Conservation (phyloP, 345 rosid species). For the Citrus australasica region DNA sequence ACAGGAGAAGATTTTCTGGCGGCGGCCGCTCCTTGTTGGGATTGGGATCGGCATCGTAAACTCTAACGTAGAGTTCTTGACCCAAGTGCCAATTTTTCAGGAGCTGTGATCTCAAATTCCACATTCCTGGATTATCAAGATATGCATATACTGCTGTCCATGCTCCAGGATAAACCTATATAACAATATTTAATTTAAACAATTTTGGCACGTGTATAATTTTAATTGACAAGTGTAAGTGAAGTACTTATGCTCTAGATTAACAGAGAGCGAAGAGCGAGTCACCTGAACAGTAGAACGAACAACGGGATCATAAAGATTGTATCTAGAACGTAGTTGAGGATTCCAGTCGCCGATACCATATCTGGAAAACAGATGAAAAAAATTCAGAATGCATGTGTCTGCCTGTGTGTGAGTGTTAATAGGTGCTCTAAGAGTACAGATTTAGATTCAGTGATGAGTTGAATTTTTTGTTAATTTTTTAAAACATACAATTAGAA, state of each 20-base stretch:
- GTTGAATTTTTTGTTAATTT: too few relatives aligned
- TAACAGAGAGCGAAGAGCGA: neutral
- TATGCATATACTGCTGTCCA: slow-evolving; percentile 65
- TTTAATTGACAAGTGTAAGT: too few relatives aligned
- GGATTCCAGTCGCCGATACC: slow-evolving; percentile 61
- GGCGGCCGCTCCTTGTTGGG: slow-evolving; percentile 60
- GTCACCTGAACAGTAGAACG: slow-evolving; percentile 63
- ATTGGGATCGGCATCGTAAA: slow-evolving; percentile 59
- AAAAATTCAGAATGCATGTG: neutral
- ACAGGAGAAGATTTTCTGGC: slow-evolving; percentile 53
- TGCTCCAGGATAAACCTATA: slow-evolving; percentile 59
- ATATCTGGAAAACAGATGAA: slow-evolving; percentile 20
- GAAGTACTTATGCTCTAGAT: too few relatives aligned
- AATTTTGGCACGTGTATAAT: neutral
- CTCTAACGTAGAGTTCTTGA: slow-evolving; percentile 66
- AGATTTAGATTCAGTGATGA: too few relatives aligned
- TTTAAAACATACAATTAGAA: too few relatives aligned
- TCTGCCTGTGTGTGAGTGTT: neutral
- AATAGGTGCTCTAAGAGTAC: too few relatives aligned
- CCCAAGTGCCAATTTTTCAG: slow-evolving; percentile 72
- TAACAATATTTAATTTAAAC: neutral
- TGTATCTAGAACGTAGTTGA: slow-evolving; percentile 37
- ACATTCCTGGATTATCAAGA: slow-evolving; percentile 90
- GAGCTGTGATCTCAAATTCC: slow-evolving; percentile 84
- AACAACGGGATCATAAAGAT: slow-evolving; percentile 54